Evolutionary conservation across 1,284 basidiomycete genomes (phyloP).

Genomic region (Phenoliferia sp.): DNA sequence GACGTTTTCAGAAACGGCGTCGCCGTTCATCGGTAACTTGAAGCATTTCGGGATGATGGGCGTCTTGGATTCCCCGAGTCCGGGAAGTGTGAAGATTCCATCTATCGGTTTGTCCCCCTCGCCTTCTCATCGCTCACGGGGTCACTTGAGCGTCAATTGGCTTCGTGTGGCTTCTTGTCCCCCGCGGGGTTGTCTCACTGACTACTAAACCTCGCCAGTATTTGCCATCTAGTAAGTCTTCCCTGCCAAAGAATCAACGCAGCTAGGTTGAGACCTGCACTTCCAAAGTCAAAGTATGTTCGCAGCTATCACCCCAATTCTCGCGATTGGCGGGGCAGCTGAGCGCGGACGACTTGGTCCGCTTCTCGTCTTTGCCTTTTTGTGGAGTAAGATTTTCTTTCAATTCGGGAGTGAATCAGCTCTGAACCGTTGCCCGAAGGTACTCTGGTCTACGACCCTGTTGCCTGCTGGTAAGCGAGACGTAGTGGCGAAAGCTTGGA

Average conservation of each 20-base stretch:
- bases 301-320: constrained; percentile 64
- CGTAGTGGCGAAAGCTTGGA: constrained; percentile 79
- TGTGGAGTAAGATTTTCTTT: constrained; percentile 63
- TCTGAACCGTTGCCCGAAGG: not conserved
- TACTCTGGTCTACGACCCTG: constrained; percentile 61
- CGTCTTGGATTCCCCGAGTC: constrained; percentile 71
- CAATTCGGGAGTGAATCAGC: not conserved
- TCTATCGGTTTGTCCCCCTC: constrained; percentile 45
- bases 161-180: too few species aligned
- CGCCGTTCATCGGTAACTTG: constrained; percentile 50
- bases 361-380: constrained; percentile 72
- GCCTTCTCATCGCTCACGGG: not conserved
- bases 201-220: not conserved
- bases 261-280: not conserved
- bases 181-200: not conserved
- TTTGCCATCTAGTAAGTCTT: not conserved
- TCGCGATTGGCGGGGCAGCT: constrained; percentile 67
- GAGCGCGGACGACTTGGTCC: constrained; percentile 86
- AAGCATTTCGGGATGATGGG: constrained; percentile 75
- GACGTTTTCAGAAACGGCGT: constrained; percentile 45
- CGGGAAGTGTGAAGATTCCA: constrained; percentile 64
- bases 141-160: too few species aligned
- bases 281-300: constrained; percentile 66
- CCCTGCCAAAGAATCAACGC: not conserved
- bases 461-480: constrained; percentile 94